phyloP scores from a whole-genome alignment of 208 protist species.

The Naegleria lovaniensis region DNA sequence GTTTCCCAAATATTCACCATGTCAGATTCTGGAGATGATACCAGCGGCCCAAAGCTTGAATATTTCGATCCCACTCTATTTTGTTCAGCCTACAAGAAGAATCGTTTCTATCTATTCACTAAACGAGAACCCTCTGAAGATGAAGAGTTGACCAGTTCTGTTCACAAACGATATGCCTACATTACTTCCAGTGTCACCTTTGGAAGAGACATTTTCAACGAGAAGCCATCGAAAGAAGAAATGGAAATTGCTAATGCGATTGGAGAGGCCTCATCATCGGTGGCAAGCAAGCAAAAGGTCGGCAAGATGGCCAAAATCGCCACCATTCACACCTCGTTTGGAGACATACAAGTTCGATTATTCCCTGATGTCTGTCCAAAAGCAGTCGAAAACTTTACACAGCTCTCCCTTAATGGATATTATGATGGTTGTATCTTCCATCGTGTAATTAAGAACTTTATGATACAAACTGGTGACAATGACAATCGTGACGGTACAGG shows the following conservation, averaged over 20 bases:
- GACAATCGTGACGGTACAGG: slow-evolving; percentile 75
- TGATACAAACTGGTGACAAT: slow-evolving; percentile 87
- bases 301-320: slow-evolving; percentile 40
- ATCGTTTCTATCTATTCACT: slow-evolving; percentile 71
- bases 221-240: slow-evolving; percentile 67
- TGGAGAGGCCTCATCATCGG: background rate
- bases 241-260: slow-evolving; percentile 7
- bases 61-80: slow-evolving; percentile 66
- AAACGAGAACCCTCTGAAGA: slow-evolving; percentile 58
- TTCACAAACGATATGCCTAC: slow-evolving; percentile 13
- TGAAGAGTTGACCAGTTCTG: slow-evolving; percentile 17
- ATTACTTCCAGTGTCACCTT: background rate
- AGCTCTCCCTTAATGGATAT: slow-evolving; percentile 68
- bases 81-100: slow-evolving; percentile 56
- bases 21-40: background rate
- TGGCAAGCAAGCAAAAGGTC: background rate
- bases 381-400: slow-evolving; percentile 89
- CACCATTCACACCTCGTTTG: slow-evolving; percentile 67
- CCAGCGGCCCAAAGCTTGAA: background rate
- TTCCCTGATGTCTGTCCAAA: slow-evolving; percentile 79
- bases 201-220: slow-evolving; percentile 76
- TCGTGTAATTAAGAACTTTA: slow-evolving; percentile 81
- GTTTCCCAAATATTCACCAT: background rate
- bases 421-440: slow-evolving; percentile 89
- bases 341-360: slow-evolving; percentile 77